Conservation (phyloP, 2,329 filamentous ascomycete genomes). For the Chaetomium strumarium region DNA sequence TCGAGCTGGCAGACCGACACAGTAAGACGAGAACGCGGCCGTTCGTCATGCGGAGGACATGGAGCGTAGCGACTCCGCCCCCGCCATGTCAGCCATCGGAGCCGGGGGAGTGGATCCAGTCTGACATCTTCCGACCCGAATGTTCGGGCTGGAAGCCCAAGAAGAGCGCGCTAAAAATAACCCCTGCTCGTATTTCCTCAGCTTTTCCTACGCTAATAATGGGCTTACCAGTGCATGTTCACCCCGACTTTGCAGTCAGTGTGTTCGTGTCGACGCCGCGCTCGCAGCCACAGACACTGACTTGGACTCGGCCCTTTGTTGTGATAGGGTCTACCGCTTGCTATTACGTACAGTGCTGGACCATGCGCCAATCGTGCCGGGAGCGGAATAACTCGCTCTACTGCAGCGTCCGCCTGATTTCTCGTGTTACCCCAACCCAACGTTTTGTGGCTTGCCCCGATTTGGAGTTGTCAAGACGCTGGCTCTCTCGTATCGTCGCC, state of each 20-base stretch:
- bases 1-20: background rate
- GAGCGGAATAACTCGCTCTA: background rate
- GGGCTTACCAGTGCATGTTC: background rate
- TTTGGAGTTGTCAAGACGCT: background rate
- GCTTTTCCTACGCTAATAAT: constrained; percentile 2
- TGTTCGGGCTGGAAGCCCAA: background rate
- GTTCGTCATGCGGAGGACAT: background rate
- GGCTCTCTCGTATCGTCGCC: constrained; percentile 2
- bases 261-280: constrained; percentile 1
- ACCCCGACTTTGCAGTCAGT: background rate
- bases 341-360: constrained; percentile 1
- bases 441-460: constrained; percentile 1
- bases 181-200: constrained; percentile 3
- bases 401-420: background rate
- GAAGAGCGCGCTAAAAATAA: constrained; percentile 5
- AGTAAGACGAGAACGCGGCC: background rate
- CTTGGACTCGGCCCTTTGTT: background rate
- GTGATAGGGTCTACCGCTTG: background rate
- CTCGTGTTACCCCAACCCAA: constrained; percentile 1
- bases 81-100: constrained; percentile 2
- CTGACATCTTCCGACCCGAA: background rate
- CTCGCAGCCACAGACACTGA: background rate
- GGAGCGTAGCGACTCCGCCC: background rate
- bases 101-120: background rate
- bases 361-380: constrained; percentile 2